A percentile compares a stretch with the other conserved stretches of the same genome.
phyloP scores from a whole-genome alignment of 305 asterid species.

The Solanum chacoense region DNA sequence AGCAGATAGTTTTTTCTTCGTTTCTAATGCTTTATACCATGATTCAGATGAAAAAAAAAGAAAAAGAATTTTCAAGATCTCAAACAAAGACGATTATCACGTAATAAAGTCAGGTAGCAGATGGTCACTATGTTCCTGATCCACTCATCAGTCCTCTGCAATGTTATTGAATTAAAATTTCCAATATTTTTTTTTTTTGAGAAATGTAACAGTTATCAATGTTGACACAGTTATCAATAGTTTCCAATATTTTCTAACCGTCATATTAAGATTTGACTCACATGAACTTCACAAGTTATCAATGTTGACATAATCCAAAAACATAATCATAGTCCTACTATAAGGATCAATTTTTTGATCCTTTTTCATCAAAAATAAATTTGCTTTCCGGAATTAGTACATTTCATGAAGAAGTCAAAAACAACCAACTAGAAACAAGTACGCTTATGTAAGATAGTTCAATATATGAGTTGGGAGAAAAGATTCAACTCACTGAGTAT shows the following conservation, averaged over 20 bases:
- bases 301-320: background rate
- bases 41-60: background rate
- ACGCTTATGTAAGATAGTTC: background rate
- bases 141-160: background rate
- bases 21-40: background rate
- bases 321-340: background rate
- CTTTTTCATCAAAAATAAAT: background rate
- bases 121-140: background rate
- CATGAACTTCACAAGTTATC: too few species aligned
- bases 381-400: background rate
- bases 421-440: background rate
- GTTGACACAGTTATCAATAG: too few species aligned
- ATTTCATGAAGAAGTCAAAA: background rate
- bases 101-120: background rate
- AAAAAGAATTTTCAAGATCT: background rate
- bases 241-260: too few species aligned
- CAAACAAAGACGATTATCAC: background rate
- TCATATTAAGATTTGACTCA: too few species aligned
- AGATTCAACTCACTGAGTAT: slow-evolving; percentile 51
- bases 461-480: background rate
- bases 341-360: background rate
- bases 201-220: too few species aligned
- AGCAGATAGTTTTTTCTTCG: background rate
- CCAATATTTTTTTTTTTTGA: too few species aligned
- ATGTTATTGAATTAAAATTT: background rate